Conservation (phyloP, 441 rosid species). For the Populus trichocarpa region DNA sequence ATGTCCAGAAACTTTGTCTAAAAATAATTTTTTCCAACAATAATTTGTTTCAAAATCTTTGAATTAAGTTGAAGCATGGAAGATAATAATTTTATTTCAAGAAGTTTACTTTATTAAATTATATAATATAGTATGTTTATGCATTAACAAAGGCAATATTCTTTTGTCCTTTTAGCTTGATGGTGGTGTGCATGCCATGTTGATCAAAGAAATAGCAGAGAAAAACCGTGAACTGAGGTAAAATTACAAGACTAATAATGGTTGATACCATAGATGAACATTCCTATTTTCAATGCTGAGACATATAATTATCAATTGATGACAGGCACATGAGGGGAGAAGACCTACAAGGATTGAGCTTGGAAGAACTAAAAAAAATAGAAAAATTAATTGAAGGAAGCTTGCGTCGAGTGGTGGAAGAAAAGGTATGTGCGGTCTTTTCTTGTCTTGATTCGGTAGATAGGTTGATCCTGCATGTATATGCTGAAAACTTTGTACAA, state of each 20-base stretch:
- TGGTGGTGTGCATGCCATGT: slow-evolving; percentile 3
- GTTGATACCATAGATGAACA: not conserved
- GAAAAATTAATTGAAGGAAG: slow-evolving; percentile 30
- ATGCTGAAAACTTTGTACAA: not conserved
- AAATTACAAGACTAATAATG: not conserved
- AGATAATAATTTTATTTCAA: not conserved
- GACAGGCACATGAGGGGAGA: slow-evolving; percentile 40
- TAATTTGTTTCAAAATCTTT: not conserved
- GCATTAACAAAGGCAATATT: not conserved
- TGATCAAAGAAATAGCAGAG: slow-evolving; percentile 35
- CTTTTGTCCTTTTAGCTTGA: slow-evolving; percentile 27
- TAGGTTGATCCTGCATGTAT: not conserved
- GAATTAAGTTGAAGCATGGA: not conserved
- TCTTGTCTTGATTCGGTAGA: not conserved
- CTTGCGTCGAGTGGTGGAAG: slow-evolving; percentile 20
- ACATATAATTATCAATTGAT: not conserved
- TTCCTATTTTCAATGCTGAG: not conserved
- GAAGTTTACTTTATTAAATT: not conserved
- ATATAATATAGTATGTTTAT: not conserved
- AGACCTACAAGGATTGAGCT: slow-evolving; percentile 30
- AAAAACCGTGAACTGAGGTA: slow-evolving; percentile 39
- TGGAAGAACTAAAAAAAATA: slow-evolving; percentile 21
- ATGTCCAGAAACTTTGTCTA: too few species aligned
- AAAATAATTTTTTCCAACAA: too few species aligned
- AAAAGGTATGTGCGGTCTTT: slow-evolving; percentile 25